Evolutionary conservation across 1,139 yeast genomes (phyloP), one percentile per base, ranked within the genome.

Genomic region (Zhuliangozyma blackwelliae): DNA sequence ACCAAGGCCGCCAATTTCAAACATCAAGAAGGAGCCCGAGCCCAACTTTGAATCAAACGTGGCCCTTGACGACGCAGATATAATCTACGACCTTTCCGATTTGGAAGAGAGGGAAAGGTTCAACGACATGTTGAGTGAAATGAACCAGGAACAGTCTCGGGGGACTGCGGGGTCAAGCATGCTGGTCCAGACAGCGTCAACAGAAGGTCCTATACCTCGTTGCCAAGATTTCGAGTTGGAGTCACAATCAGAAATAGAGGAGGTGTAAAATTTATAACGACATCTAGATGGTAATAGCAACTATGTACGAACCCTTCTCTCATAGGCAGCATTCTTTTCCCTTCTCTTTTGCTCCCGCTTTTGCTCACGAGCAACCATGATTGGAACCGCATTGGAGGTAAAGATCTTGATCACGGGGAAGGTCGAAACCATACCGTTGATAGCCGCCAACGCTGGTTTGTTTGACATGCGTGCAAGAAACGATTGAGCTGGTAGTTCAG

Each of bases 391-490:
- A 52, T 77, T 77, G 20, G 82, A 73, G 8, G 79, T 71, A 53
- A 79, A 75, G 31, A 75, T 61, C 53, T 78, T 76, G 38, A 73
- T 71, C 21, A 73, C 67, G 8, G 85, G 83, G 50, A 75, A 69
- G n/a, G 82, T 75, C 10, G 81, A 75, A 28, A 77, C 55, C 48
- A 79, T 61, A 7, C 83, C 82, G 38, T 76, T 76, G 37, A 78
- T 50, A 5, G 85, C 83, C 16, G 79, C 75, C 32, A 79, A 57
- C 3, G 82, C 82, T 1, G 84, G 83, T 44, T 65, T 65, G 34
- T 73, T 67, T 35, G 78, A 66, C 43, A 77, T 45, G 40, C 52
- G 59, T 22, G 75, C 74, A 34, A 69, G 61, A 54, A 61, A 65
- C 22, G 62, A 59, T 54, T 68, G 75, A 36, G 68, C 71, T 40